Evolutionary conservation across 768 basidiomycete species (phyloP), one percentile per base, ranked within the genome.

Genomic region (Phaeotremella skinneri): DNA sequence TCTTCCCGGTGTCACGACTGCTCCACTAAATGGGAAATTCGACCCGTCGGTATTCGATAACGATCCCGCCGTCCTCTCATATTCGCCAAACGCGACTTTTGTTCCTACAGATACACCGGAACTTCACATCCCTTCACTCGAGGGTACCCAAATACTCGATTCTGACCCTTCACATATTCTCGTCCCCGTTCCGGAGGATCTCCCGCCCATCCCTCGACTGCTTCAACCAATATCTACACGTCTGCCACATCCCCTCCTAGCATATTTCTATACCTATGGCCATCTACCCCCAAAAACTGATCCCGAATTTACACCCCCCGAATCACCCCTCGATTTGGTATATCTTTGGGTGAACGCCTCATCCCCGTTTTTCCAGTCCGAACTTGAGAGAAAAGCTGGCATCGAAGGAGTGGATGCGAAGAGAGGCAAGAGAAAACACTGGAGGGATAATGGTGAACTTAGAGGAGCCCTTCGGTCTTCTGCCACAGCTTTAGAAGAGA

Each of bases 261-360:
- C 58, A 34, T 47, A 39, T 9, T 71, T 59, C 48, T 71, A 66
- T 56, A 29, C 60, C 0, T 59, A 56, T 13, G 69, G 69, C 20
- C n/a, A 31, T 3, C 20, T 67, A 25, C 63, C 63, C 11, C 17
- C 42, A 16, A 39, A 47, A 1, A 47, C 52, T 23, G 31, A 39
- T 1, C 42, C 43, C 3, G 25, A 55, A 14, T 26, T 43, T 7
- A 7, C 39, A 23, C 56, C 56, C 41, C 9, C 48, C 39, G 4
- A 25, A 51, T 4, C 26, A 56, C 59, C 65, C 1, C 42, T 73
- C 25, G 74, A 75, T 45, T 21, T 73, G 6, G 64, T 75, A 16
- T 73, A 72, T 48, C 62, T 71, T 13, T 76, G 61, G 45, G 75
- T 76, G 11, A 76, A 76, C 45, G 66, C 68, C 1, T 63, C 68